Base-by-base conservation (phyloP, 1,284 basidiomycete species). In the Leccinum ambiguum region DNA sequence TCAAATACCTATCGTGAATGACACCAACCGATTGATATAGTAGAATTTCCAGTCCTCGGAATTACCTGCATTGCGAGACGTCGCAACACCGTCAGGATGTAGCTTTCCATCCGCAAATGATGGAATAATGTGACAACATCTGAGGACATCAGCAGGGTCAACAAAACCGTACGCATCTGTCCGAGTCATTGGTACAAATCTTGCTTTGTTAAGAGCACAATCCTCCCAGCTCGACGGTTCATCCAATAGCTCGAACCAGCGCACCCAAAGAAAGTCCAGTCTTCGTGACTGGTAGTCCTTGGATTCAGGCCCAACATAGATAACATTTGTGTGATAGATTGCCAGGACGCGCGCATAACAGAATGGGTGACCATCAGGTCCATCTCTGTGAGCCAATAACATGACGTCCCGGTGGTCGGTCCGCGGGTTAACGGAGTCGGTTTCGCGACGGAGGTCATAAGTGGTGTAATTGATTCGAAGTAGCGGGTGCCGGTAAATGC, bases 101-200 rank as follows among this genome's bases (percentile, higher is more conserved):
- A 23, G 50, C 7, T 53, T 53, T 53, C 50, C 50, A 53, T 53
- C 50, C 50, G n/a, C 50, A 53, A 53, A 53, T 53, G 50, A 53
- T 53, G 50, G 50, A 53, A 53, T 21, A 7, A 53, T 8, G 7
- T 53, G 48, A 7, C 48, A 50, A 4, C 48, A 50, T 50, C 48
- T 50, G 10, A 50, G 16, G 48, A 50, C 48, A 50, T 50, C 48
- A 50, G 48, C 18, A 21, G 48, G 48, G 48, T 50, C 18, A 13
- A 50, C 18, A 11, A 50, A 50, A 50, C 48, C 48, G 18, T 50
- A 50, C 3, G 48, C 10, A 21, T 50, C 48, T 21, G 48, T 3
- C 48, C 48, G 48, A 50, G 4, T 21, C 48, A 50, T 50, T 6
- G 48, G 48, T 6, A 50, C 10, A 50, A 50, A 50, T 50, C 48